These are phyloP conservation scores for Sergeia podlipaevii DNA, from an alignment of 208 protist genomes.

Conservation along the genomic window DNA sequence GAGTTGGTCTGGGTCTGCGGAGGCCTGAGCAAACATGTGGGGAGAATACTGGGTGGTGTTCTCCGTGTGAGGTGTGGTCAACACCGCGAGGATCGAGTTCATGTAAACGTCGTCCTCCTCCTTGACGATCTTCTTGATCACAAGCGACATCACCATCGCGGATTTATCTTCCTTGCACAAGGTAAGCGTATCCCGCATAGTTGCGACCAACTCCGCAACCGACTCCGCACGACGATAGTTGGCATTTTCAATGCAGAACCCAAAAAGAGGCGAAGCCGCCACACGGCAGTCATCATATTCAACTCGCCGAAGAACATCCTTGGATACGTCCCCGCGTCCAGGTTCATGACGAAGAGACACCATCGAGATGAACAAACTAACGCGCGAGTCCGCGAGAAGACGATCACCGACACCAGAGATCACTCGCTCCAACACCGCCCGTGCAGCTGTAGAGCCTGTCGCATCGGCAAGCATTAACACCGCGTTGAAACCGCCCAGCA, in stretches of 20 bases:
- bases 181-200: constrained; percentile 25
- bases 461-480: constrained; percentile 22
- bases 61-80: constrained; percentile 21
- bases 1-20: background rate
- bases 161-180: constrained; percentile 34
- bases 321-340: background rate
- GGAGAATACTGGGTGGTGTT: constrained; percentile 6
- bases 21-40: constrained; percentile 7
- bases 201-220: constrained; percentile 22
- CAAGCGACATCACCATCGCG: constrained; percentile 21
- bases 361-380: constrained; percentile 14
- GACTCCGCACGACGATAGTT: constrained; percentile 21
- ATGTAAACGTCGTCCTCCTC: constrained; percentile 15
- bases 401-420: constrained; percentile 18
- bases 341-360: background rate
- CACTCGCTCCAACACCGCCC: constrained; percentile 15
- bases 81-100: constrained; percentile 23
- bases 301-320: constrained; percentile 22
- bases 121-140: constrained; percentile 15
- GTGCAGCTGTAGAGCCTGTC: constrained; percentile 6
- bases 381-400: constrained; percentile 1
- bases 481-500: constrained; percentile 23
- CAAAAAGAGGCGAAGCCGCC: constrained; percentile 39
- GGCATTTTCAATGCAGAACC: constrained; percentile 27
- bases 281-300: constrained; percentile 17